Conservation (phyloP, 768 basidiomycete species). For the Lentinula detonsa region DNA sequence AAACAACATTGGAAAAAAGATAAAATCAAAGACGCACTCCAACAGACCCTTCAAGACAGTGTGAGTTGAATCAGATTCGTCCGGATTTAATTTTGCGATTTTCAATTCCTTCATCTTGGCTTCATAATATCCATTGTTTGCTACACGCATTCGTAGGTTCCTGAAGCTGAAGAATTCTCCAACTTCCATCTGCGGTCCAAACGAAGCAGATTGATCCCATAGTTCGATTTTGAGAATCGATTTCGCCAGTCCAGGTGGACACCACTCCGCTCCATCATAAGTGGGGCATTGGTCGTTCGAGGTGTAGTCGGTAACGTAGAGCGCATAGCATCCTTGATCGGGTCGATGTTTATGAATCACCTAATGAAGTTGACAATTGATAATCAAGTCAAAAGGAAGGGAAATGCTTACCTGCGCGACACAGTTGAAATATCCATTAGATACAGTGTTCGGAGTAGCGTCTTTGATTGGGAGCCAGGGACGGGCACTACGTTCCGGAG, state of each 20-base stretch:
- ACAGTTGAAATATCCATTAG: conserved; percentile 54
- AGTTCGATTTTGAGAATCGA: conserved; percentile 49
- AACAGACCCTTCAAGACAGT: conserved; percentile 42
- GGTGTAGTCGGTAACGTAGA: conserved; percentile 70
- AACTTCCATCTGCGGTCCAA: conserved; percentile 36
- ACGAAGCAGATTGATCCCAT: conserved; percentile 45
- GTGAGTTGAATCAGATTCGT: conserved; percentile 19
- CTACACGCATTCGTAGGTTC: conserved; percentile 43
- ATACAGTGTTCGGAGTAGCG: conserved; percentile 34
- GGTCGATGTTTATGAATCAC: conserved; percentile 37
- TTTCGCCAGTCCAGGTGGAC: conserved; percentile 36
- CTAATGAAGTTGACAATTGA: conserved; percentile 22
- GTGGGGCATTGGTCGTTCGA: conserved; percentile 25
- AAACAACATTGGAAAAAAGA: not conserved
- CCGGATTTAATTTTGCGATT: conserved; percentile 34
- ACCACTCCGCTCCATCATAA: conserved; percentile 35
- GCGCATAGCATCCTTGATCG: conserved; percentile 29
- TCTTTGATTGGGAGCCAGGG: conserved; percentile 47
- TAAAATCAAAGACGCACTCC: conserved; percentile 30
- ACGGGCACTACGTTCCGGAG: conserved; percentile 14
- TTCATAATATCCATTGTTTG: conserved; percentile 37
- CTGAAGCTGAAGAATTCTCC: conserved; percentile 48
- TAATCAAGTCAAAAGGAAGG: not conserved
- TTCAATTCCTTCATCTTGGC: conserved; percentile 47
- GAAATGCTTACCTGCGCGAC: conserved; percentile 46